Conservation (phyloP, 257 asterid species). For the Solanum medicagineum region DNA sequence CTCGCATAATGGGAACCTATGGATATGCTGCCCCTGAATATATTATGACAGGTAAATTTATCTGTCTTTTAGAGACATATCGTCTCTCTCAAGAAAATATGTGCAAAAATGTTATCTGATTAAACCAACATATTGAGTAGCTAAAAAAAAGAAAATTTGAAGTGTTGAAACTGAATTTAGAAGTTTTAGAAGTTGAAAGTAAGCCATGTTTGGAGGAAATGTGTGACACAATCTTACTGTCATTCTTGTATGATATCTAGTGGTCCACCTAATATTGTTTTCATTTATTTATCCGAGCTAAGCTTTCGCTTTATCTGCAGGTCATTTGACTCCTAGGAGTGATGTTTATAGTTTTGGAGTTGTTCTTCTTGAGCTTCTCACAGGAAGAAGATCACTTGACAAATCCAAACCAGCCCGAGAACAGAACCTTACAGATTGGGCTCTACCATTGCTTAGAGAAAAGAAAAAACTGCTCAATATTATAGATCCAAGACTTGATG, state of each 20-base stretch:
- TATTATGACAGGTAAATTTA: constrained; percentile 48
- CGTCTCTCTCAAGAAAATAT: not conserved
- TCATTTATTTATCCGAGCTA: not conserved
- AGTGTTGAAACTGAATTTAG: not conserved
- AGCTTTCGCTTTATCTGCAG: constrained; percentile 9
- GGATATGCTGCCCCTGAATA: constrained; percentile 77
- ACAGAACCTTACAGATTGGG: constrained; percentile 94
- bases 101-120: not conserved
- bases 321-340: constrained; percentile 75
- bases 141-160: not conserved
- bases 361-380: constrained; percentile 75
- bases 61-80: not conserved
- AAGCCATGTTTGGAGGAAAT: not conserved
- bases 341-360: constrained; percentile 90
- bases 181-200: not conserved
- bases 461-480: constrained; percentile 65
- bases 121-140: not conserved
- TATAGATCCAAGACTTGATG: constrained; percentile 74
- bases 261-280: not conserved
- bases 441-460: constrained; percentile 60
- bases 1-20: constrained; percentile 79
- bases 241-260: not conserved
- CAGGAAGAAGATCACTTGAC: constrained; percentile 76
- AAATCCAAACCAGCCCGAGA: constrained; percentile 64
- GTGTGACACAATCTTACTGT: not conserved